Conservation (phyloP, 164 flowering plant genomes). For the Stephania japonica region DNA sequence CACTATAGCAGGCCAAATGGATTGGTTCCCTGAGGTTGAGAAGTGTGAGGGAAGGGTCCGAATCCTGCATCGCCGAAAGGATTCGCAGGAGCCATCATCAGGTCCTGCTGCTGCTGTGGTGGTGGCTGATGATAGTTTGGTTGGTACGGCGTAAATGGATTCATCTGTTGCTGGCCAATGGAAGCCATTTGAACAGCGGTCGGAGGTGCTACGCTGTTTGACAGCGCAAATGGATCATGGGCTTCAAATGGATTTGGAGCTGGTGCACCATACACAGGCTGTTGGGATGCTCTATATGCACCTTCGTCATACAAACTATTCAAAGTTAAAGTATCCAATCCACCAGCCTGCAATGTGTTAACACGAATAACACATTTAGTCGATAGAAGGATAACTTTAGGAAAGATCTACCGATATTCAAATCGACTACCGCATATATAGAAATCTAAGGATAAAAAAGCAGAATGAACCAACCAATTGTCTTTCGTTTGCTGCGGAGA, state of each 20-base stretch:
- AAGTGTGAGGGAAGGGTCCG: constrained; percentile 49
- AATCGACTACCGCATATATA: background rate
- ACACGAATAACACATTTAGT: background rate
- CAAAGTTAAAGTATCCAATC: constrained; percentile 78
- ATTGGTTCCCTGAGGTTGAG: constrained; percentile 52
- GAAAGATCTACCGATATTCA: no score
- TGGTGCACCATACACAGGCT: constrained; percentile 72
- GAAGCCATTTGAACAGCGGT: constrained; percentile 66
- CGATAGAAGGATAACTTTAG: background rate
- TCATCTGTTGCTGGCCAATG: constrained; percentile 57
- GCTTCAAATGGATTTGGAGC: constrained; percentile 87
- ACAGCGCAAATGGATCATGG: constrained; percentile 77
- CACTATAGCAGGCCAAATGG: constrained; percentile 82
- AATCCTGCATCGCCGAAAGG: constrained; percentile 85
- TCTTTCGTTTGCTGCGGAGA: constrained; percentile 64
- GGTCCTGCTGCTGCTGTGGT: constrained; percentile 35
- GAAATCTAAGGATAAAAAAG: background rate
- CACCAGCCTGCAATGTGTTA: constrained; percentile 71
- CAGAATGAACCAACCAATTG: constrained; percentile 58
- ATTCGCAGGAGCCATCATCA: constrained; percentile 47
- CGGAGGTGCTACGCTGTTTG: constrained; percentile 53
- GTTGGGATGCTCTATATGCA: constrained; percentile 76
- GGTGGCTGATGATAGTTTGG: constrained; percentile 36
- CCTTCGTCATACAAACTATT: constrained; percentile 84
- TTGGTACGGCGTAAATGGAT: constrained; percentile 68